These are phyloP conservation scores for Plantago lanceolata DNA, from an alignment of 305 asterid genomes.

Conservation along the genomic window DNA sequence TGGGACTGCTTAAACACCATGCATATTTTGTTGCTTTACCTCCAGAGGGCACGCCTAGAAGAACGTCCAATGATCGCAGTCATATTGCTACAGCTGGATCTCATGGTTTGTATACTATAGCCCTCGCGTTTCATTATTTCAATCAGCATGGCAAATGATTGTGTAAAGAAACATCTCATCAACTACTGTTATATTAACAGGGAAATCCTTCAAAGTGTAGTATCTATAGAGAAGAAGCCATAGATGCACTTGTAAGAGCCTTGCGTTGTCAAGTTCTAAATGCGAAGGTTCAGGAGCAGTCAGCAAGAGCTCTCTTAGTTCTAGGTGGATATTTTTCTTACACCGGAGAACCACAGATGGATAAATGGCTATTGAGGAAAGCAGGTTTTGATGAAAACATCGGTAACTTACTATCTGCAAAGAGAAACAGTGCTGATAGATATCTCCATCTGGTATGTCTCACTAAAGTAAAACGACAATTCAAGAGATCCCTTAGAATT, in stretches of 20 bases:
- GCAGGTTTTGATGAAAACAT: conserved; percentile 40
- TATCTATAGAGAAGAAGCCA: conserved; percentile 64
- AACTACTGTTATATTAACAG: conserved; percentile 35
- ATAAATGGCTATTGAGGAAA: conserved; percentile 57
- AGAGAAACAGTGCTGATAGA: conserved; percentile 11
- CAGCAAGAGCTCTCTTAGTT: conserved; percentile 54
- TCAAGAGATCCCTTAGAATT: not conserved
- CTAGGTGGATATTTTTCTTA: conserved; percentile 72
- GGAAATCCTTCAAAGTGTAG: conserved; percentile 56
- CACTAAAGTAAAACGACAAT: not conserved
- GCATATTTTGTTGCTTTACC: conserved; percentile 51
- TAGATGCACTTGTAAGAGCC: conserved; percentile 57
- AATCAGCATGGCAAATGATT: not conserved
- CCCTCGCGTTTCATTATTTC: not conserved
- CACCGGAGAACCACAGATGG: conserved; percentile 54
- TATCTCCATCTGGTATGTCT: conserved; percentile 34
- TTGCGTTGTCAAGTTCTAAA: conserved; percentile 46
- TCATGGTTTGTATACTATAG: conserved; percentile 45
- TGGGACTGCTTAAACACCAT: conserved; percentile 57
- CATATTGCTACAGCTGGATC: conserved; percentile 64
- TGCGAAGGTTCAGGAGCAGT: conserved; percentile 51
- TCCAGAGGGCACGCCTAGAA: conserved; percentile 55
- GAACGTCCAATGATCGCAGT: conserved; percentile 61
- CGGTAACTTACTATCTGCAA: conserved; percentile 24
- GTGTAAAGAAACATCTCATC: conserved; percentile 13